Conservation (phyloP, 108 stramenopile genomes). For the Nannochloropsis salina region DNA sequence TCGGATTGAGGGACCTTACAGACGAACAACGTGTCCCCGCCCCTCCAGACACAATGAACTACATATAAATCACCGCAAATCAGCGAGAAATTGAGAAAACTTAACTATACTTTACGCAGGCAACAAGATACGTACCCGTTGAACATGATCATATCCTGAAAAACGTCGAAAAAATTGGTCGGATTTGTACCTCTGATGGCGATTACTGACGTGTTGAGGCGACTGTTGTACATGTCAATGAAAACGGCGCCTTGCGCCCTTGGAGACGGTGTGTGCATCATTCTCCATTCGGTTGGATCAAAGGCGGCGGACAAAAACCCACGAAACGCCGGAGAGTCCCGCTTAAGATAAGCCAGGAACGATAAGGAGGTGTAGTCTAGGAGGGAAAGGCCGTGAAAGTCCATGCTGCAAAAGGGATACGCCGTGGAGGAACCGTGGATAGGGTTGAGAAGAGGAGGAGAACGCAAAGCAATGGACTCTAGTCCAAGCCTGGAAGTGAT, state of each 20-base stretch:
- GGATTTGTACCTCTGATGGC: not conserved
- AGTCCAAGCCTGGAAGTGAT: not conserved
- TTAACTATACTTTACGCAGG: no score
- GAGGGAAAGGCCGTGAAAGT: not conserved
- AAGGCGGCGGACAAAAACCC: not conserved
- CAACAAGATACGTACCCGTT: not conserved
- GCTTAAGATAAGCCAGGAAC: constrained; percentile 7
- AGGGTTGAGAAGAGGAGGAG: not conserved
- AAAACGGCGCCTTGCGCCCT: not conserved
- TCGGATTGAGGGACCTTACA: not conserved
- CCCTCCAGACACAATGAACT: not conserved
- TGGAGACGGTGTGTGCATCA: not conserved
- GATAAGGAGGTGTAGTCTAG: not conserved
- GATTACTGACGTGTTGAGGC: not conserved
- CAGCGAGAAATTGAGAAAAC: no score
- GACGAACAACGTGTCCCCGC: not conserved
- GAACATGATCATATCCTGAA: not conserved
- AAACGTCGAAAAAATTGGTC: constrained; percentile 14
- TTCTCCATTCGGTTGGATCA: not conserved
- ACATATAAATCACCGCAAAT: no score
- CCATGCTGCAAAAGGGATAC: not conserved
- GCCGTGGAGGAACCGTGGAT: not conserved
- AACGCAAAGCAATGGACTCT: not conserved
- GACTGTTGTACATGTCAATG: not conserved
- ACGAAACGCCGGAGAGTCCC: not conserved